A percentile compares a stretch with the other conserved stretches of the same genome.
Evolutionary conservation across 2,329 filamentous ascomycete species (phyloP).

Genomic region (Monosporascus sp.): DNA sequence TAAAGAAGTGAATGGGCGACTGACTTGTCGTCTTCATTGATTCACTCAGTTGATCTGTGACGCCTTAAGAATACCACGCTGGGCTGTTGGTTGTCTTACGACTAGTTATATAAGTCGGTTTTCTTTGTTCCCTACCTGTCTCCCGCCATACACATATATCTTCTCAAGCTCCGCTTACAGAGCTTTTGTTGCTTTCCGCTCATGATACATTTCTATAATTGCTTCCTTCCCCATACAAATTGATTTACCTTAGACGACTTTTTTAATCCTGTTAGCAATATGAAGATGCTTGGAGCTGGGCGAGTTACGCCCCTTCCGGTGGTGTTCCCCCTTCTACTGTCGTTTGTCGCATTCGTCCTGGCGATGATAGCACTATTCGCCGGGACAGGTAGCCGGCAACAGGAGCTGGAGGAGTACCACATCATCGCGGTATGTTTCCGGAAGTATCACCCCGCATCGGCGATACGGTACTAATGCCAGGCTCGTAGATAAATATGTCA

Average conservation of each 20-base stretch:
- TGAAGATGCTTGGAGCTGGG: constrained; percentile 6
- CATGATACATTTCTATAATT: neutral
- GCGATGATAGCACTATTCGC: constrained; percentile 32
- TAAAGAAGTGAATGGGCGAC: neutral
- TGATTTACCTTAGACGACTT: neutral
- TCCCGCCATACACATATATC: neutral
- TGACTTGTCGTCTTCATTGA: neutral
- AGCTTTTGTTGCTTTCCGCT: neutral
- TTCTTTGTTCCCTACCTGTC: neutral
- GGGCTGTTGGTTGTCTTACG: neutral
- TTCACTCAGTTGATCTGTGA: neutral
- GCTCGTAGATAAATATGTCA: constrained; percentile 34
- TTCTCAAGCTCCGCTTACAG: neutral
- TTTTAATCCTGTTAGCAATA: neutral
- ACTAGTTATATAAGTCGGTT: neutral
- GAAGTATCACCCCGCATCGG: neutral
- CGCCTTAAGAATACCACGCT: neutral
- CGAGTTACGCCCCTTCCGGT: constrained; percentile 12
- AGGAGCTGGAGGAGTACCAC: constrained; percentile 32
- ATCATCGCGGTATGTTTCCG: constrained; percentile 30
- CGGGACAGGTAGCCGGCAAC: constrained; percentile 28
- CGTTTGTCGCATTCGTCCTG: constrained; percentile 30
- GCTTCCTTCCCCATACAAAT: neutral
- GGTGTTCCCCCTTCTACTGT: constrained; percentile 27
- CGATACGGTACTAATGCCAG: constrained; percentile 1